Conservation (phyloP, 1,284 basidiomycete species). For the Vanrija sp. region DNA sequence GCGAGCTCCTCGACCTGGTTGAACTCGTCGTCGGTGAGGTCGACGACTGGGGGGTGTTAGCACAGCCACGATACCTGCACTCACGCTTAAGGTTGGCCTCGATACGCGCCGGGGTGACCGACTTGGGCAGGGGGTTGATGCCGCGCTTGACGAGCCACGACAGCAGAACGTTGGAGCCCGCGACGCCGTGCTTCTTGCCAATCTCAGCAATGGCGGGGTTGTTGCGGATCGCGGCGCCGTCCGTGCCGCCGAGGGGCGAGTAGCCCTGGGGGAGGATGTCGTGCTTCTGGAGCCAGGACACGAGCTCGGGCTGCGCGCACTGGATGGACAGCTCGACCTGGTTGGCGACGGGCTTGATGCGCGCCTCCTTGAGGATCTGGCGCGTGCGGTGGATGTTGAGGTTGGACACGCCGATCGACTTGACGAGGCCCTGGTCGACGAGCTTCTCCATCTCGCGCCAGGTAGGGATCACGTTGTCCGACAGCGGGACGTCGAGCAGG, state of each 20-base stretch:
- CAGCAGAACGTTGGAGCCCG: constrained; percentile 72
- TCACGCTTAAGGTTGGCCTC: constrained; percentile 46
- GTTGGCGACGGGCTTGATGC: constrained; percentile 60
- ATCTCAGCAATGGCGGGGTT: constrained; percentile 58
- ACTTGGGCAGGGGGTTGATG: constrained; percentile 54
- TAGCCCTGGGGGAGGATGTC: constrained; percentile 69
- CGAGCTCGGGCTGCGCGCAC: constrained; percentile 75
- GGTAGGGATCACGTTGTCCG: constrained; percentile 65
- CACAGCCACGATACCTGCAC: background rate
- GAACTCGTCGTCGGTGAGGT: constrained; percentile 42
- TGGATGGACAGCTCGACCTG: constrained; percentile 77
- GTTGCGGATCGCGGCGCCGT: constrained; percentile 64
- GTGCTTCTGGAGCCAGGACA: constrained; percentile 60
- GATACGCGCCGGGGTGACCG: constrained; percentile 49
- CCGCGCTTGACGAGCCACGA: constrained; percentile 77
- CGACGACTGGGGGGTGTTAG: constrained; percentile 25
- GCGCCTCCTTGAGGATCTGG: constrained; percentile 59
- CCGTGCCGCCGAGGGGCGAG: constrained; percentile 69
- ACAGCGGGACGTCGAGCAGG: constrained; percentile 60
- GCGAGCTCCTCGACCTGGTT: constrained; percentile 36
- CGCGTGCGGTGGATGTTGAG: constrained; percentile 66
- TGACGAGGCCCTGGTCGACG: constrained; percentile 54
- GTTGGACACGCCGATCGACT: constrained; percentile 64
- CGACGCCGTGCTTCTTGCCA: constrained; percentile 63
- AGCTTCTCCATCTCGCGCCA: constrained; percentile 59